A percentile compares a stretch with the other conserved stretches of the same genome.
These are phyloP conservation scores for Populus trichocarpa DNA, from an alignment of 441 rosid genomes.

Conservation along the genomic window DNA sequence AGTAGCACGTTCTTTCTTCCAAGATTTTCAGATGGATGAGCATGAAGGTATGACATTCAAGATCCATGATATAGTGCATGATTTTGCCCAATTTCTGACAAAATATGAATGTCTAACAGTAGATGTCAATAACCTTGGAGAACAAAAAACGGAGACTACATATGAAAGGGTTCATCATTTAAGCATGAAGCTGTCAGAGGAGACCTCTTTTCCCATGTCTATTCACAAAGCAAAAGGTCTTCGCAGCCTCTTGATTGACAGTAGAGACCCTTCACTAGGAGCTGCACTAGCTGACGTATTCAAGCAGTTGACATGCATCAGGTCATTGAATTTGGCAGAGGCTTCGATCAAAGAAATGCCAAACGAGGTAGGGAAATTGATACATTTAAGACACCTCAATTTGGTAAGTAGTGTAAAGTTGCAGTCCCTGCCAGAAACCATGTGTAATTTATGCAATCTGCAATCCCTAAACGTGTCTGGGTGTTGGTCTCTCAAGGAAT, in stretches of 20 bases:
- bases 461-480: fast-evolving
- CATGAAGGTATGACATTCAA: background rate
- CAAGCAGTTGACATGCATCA: background rate
- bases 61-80: conserved; percentile 19
- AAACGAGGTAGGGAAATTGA: background rate
- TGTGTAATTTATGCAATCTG: too few species aligned
- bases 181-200: background rate
- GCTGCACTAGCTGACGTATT: background rate
- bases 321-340: background rate
- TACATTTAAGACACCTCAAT: conserved; percentile 16
- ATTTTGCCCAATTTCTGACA: background rate
- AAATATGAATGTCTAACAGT: conserved; percentile 5
- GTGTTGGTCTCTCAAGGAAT: background rate
- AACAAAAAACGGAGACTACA: background rate
- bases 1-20: conserved; percentile 1
- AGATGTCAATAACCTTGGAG: background rate
- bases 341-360: background rate
- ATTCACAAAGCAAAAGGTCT: background rate
- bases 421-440: background rate
- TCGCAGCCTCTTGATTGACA: background rate
- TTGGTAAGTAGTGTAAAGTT: background rate
- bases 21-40: background rate
- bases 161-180: background rate
- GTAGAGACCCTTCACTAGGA: background rate
- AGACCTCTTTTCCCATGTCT: background rate